Conservation (phyloP, 495 filamentous ascomycete genomes). For the Apodospora peruviana region DNA sequence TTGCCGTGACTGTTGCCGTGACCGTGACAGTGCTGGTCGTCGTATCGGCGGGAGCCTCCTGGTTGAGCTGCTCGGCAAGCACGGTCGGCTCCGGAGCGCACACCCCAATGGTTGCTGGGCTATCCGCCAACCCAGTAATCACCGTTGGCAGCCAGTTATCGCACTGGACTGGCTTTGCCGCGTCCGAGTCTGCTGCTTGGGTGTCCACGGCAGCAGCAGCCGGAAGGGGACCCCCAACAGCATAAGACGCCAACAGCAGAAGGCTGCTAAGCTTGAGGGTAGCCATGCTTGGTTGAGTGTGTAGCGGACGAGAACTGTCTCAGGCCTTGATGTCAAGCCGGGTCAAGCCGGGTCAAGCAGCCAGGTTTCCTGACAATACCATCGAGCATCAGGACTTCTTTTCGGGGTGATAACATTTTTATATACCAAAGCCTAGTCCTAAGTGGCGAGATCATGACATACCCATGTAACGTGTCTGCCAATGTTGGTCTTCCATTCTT, state of each 20-base stretch:
- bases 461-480: too few species aligned
- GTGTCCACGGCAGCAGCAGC: neutral
- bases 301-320: neutral
- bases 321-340: neutral
- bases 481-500: too few species aligned
- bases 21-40: neutral
- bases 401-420: too few species aligned
- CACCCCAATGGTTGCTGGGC: neutral
- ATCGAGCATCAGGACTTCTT: too few species aligned
- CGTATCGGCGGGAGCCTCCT: neutral
- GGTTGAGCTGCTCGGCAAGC: neutral
- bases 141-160: conserved; percentile 6
- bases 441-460: too few species aligned
- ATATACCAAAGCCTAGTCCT: too few species aligned
- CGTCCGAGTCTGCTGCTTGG: neutral
- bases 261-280: neutral
- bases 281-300: neutral
- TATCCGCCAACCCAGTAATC: neutral
- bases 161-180: neutral
- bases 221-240: neutral
- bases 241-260: neutral
- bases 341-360: too few species aligned
- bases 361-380: too few species aligned
- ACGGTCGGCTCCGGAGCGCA: conserved; percentile 4
- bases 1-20: conserved; percentile 1